These are phyloP conservation scores for Mycena sanguinolenta DNA, from an alignment of 768 basidiomycete species.

Conservation along the genomic window DNA sequence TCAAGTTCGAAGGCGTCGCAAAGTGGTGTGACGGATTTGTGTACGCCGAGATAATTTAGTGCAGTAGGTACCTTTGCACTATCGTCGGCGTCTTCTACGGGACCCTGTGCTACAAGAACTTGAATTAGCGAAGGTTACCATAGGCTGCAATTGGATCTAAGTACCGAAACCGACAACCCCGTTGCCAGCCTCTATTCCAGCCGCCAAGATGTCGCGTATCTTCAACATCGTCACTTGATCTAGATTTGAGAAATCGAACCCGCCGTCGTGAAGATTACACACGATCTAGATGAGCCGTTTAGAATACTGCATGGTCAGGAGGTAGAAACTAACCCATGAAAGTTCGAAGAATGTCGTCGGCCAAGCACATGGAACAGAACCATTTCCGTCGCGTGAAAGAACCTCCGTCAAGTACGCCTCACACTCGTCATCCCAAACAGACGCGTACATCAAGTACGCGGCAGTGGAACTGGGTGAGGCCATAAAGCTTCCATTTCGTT, in stretches of 20 bases:
- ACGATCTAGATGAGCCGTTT: neutral
- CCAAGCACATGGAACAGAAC: neutral
- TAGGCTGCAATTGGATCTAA: neutral
- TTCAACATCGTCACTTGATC: neutral
- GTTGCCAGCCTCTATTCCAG: neutral
- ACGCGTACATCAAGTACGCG: neutral
- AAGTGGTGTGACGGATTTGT: neutral
- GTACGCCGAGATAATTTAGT: neutral
- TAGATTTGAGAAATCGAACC: neutral
- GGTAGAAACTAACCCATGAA: neutral
- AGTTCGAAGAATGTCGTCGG: neutral
- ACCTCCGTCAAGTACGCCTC: neutral
- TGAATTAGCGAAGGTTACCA: neutral
- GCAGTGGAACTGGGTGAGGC: neutral
- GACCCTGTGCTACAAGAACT: neutral
- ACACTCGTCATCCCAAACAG: neutral
- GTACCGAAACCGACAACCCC: neutral
- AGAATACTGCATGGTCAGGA: neutral
- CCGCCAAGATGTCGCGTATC: neutral
- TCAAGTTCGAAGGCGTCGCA: neutral
- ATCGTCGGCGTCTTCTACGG: neutral
- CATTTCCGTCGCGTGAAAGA: neutral
- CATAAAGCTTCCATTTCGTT: neutral
- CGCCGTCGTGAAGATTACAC: constrained; percentile 1
- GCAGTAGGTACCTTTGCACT: neutral